These are phyloP conservation scores for Wickerhamomyces alni DNA, from an alignment of 805 yeast species.

Conservation along the genomic window DNA sequence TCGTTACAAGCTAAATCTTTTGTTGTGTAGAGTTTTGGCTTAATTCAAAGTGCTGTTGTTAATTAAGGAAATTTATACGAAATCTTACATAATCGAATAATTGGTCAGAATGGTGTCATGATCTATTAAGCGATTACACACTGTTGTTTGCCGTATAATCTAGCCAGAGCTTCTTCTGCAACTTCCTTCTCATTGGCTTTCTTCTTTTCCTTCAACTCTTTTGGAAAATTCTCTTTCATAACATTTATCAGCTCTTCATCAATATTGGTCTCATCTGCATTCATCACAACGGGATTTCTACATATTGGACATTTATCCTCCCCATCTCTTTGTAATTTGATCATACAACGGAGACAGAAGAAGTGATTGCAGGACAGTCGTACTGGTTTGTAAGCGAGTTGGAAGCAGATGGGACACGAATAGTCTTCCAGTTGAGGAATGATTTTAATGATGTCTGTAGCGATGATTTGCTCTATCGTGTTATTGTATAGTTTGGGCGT, in stretches of 20 bases:
- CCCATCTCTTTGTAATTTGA: constrained; percentile 54
- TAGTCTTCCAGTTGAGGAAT: constrained; percentile 76
- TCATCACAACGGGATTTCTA: constrained; percentile 41
- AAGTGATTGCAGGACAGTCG: constrained; percentile 57
- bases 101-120: no score
- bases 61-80: no score
- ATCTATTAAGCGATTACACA: constrained; percentile 10
- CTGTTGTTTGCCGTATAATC: constrained; percentile 13
- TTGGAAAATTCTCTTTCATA: constrained; percentile 58
- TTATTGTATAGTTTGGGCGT: constrained; percentile 5
- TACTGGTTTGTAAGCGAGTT: constrained; percentile 69
- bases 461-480: constrained; percentile 35
- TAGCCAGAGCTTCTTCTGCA: constrained; percentile 32
- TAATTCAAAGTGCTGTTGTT: no score
- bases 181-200: constrained; percentile 45
- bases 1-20: no score
- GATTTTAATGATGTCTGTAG: constrained; percentile 45
- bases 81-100: no score
- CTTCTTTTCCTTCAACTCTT: constrained; percentile 58
- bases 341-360: constrained; percentile 68
- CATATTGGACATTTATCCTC: constrained; percentile 68
- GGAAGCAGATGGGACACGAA: constrained; percentile 66
- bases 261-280: constrained; percentile 55
- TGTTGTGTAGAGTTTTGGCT: no score
- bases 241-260: constrained; percentile 47